Evolutionary conservation across 106 monocot species (phyloP).

Genomic region (Dendrobium catenatum): DNA sequence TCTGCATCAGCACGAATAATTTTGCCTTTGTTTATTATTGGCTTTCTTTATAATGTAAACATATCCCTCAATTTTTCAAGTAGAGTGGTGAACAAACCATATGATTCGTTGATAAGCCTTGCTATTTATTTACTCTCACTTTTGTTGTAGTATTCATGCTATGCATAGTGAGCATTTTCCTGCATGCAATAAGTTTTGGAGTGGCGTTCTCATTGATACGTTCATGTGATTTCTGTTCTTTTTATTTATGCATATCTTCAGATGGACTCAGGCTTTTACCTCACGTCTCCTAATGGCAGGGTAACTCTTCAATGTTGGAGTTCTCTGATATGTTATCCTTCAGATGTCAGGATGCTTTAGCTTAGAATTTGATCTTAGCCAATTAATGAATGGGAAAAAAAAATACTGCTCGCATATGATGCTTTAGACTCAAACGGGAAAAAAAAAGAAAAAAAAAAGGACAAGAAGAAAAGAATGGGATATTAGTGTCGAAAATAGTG

Average conservation of each 20-base stretch:
- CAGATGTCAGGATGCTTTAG: constrained; percentile 14
- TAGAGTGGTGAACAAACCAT: not conserved
- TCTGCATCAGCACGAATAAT: not conserved
- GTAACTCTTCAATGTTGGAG: constrained; percentile 20
- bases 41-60: not conserved
- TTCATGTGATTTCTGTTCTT: not conserved
- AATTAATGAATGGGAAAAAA: not conserved
- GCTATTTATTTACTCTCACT: not conserved
- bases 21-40: not conserved
- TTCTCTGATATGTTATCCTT: constrained; percentile 13
- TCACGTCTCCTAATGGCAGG: constrained; percentile 18
- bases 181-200: not conserved
- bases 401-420: not conserved
- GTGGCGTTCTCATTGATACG: not conserved
- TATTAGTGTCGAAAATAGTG: not conserved
- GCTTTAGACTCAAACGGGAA: not conserved
- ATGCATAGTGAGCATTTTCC: not conserved
- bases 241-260: not conserved
- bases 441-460: not conserved
- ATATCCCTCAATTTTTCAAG: not conserved
- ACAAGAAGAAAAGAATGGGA: not conserved
- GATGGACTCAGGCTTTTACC: constrained; percentile 6
- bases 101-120: not conserved
- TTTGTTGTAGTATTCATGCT: not conserved
- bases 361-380: constrained; percentile 1